Percentiles rank a stretch among this genome's conserved stretches.
Evolutionary conservation across 169 alveolate genomes (phyloP).

Genomic region (Eimeria maxima): DNA sequence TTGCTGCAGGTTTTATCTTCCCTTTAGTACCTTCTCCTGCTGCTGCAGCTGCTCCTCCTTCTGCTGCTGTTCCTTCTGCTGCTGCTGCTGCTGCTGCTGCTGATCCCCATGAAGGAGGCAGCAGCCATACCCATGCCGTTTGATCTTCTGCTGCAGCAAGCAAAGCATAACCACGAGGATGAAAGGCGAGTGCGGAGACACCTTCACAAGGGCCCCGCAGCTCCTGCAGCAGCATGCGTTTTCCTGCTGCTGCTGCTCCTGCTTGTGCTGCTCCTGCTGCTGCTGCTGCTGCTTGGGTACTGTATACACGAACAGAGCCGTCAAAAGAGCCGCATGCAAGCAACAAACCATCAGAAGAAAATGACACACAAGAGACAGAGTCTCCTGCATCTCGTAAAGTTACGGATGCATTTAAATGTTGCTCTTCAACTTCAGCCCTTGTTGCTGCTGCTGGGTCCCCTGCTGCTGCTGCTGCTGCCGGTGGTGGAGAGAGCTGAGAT

Average conservation of each 20-base stretch:
- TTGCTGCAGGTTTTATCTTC: background rate
- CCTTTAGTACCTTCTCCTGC: background rate
- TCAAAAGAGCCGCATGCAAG: constrained; percentile 76
- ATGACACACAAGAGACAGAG: constrained; percentile 26
- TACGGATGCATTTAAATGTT: background rate
- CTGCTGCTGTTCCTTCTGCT: background rate
- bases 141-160: constrained; percentile 57
- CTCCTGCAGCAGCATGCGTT: background rate
- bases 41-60: background rate
- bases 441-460: background rate
- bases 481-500: background rate
- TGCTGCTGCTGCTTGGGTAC: too few species aligned
- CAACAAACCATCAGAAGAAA: constrained; percentile 37
- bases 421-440: background rate
- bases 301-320: constrained; percentile 57
- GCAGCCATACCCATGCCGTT: constrained; percentile 77
- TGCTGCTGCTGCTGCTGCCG: constrained; percentile 20
- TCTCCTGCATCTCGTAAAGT: constrained; percentile 24
- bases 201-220: constrained; percentile 49
- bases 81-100: constrained; percentile 7
- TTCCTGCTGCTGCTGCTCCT: background rate
- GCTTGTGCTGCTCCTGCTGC: background rate
- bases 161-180: constrained; percentile 73
- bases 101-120: background rate
- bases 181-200: constrained; percentile 24